A percentile compares a stretch with the other conserved stretches of the same genome.
Evolutionary conservation across 1,139 yeast species (phyloP).

Genomic region (Candida sp.): DNA sequence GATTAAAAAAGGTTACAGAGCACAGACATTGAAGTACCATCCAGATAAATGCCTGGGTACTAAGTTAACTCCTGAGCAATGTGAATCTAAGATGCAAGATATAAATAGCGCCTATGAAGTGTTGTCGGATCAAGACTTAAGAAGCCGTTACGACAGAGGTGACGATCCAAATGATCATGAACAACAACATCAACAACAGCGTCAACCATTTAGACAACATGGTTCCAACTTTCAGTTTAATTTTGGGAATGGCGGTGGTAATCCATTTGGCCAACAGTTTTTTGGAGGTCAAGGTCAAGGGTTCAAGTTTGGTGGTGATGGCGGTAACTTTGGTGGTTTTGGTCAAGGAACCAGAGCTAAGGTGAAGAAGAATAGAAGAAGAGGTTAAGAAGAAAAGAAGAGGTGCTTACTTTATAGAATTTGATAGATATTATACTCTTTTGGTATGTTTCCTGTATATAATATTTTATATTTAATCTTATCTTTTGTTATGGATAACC

Average conservation of each 20-base stretch:
- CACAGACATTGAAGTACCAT: slow-evolving; percentile 76
- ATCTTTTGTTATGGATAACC: not conserved
- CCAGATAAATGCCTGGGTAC: slow-evolving; percentile 84
- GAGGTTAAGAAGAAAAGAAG: not conserved
- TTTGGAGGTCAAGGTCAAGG: slow-evolving; percentile 14
- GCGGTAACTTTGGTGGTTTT: slow-evolving; percentile 13
- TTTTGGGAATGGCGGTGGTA: slow-evolving; percentile 13
- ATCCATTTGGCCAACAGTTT: slow-evolving; percentile 12
- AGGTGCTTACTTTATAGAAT: no score
- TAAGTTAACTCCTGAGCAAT: slow-evolving; percentile 62
- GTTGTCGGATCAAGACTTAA: slow-evolving; percentile 61
- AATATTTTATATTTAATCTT: no score
- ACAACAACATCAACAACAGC: slow-evolving; percentile 14
- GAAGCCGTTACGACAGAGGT: slow-evolving; percentile 67
- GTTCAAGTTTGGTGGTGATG: slow-evolving; percentile 17
- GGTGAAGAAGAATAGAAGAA: slow-evolving; percentile 14
- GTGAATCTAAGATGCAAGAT: slow-evolving; percentile 84
- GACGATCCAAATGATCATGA: slow-evolving; percentile 53
- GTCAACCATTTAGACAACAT: slow-evolving; percentile 6
- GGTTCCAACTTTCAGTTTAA: slow-evolving; percentile 4
- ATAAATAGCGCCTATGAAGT: slow-evolving; percentile 93
- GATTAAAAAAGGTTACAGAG: slow-evolving; percentile 78
- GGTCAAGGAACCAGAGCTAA: slow-evolving; percentile 15
- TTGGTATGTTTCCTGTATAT: no score
- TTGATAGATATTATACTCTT: no score